Conservation (phyloP, 2,329 filamentous ascomycete genomes). For the Tolypocladium inflatum region DNA sequence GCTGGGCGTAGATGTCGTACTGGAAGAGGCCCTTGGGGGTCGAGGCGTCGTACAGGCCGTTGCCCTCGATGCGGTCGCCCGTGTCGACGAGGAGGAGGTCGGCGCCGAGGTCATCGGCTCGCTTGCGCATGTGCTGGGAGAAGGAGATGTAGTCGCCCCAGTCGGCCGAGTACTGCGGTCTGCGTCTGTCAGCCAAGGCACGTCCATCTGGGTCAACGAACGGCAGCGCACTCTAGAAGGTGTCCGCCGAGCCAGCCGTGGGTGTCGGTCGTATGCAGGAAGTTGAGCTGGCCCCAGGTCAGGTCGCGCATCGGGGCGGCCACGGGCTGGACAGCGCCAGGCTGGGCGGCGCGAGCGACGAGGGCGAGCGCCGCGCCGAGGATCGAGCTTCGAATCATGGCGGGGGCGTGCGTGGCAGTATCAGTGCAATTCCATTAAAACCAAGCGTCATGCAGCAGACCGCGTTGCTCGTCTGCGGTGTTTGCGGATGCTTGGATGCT, state of each 20-base stretch:
- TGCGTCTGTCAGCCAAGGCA: constrained; percentile 20
- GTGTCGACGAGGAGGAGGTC: constrained; percentile 94
- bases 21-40: constrained; percentile 81
- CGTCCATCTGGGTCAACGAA: not conserved
- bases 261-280: constrained; percentile 91
- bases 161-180: constrained; percentile 85
- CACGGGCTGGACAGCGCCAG: constrained; percentile 67
- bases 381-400: constrained; percentile 16
- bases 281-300: constrained; percentile 90
- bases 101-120: constrained; percentile 66
- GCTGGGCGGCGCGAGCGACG: constrained; percentile 52
- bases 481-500: not conserved
- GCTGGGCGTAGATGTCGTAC: constrained; percentile 76
- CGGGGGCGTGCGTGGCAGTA: not conserved
- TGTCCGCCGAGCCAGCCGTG: constrained; percentile 96
- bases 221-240: constrained; percentile 62
- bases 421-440: not conserved
- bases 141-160: constrained; percentile 99
- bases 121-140: constrained; percentile 67
- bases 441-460: not conserved
- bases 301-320: constrained; percentile 75
- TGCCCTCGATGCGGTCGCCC: constrained; percentile 87
- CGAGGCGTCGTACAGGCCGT: constrained; percentile 87
- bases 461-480: not conserved
- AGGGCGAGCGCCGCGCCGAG: constrained; percentile 20